These are phyloP conservation scores for Hirsutella rhossiliensis DNA, from an alignment of 2,329 filamentous ascomycete genomes.

Conservation along the genomic window DNA sequence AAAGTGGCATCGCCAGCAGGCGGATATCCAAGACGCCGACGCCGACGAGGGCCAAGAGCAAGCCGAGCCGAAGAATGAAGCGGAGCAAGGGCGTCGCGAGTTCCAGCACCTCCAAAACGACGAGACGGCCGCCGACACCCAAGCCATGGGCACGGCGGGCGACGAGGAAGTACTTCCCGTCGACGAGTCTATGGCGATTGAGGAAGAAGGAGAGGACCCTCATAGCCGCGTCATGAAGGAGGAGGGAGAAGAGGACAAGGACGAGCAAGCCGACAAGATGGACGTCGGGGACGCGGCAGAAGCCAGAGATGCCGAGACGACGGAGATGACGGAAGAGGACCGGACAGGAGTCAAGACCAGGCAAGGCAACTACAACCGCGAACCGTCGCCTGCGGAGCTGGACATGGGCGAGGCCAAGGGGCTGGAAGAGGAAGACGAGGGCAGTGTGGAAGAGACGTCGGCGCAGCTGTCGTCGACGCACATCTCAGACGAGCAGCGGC, in stretches of 20 bases:
- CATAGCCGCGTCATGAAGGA: conserved; percentile 29
- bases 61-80: conserved; percentile 33
- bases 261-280: conserved; percentile 33
- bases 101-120: conserved; percentile 91
- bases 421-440: conserved; percentile 37
- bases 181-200: conserved; percentile 80
- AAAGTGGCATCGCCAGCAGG: conserved; percentile 81
- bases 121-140: conserved; percentile 68
- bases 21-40: conserved; percentile 56
- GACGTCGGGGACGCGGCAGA: conserved; percentile 24
- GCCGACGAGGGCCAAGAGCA: conserved; percentile 38
- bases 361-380: conserved; percentile 45
- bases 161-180: conserved; percentile 79
- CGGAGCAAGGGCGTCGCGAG: conserved; percentile 68
- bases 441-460: conserved; percentile 37
- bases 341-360: conserved; percentile 48
- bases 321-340: conserved; percentile 35
- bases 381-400: conserved; percentile 28
- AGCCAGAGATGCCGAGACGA: conserved; percentile 26
- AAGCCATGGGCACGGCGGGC: conserved; percentile 79
- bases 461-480: conserved; percentile 64
- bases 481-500: conserved; percentile 35
- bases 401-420: conserved; percentile 25
- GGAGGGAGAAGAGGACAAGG: conserved; percentile 39
- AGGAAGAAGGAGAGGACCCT: conserved; percentile 49